Evolutionary conservation across 371 early-diverging fungal genomes (phyloP).

Genomic region (Phascolomyces articulosus): DNA sequence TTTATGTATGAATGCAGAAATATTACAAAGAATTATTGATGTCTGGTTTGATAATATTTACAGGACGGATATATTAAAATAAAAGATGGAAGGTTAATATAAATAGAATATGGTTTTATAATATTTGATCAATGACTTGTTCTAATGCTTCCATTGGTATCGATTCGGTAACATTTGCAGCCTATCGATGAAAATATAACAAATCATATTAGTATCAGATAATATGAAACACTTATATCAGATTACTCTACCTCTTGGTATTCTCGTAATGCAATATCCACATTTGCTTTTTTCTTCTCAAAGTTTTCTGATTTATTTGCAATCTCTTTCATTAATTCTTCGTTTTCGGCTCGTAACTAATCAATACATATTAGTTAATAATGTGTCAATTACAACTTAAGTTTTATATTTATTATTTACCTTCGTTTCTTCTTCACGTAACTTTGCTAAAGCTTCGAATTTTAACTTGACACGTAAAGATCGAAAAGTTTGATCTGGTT

Average conservation of each 20-base stretch:
- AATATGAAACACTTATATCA: background rate
- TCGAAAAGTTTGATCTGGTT: conserved; percentile 11
- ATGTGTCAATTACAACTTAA: too few relatives aligned
- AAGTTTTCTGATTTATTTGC: background rate
- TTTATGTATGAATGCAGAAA: too few relatives aligned
- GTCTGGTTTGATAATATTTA: background rate
- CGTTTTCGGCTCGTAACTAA: conserved; percentile 14
- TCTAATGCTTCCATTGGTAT: background rate
- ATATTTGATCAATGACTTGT: background rate
- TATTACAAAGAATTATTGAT: too few relatives aligned
- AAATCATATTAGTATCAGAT: too few relatives aligned
- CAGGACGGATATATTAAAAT: background rate
- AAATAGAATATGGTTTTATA: too few relatives aligned
- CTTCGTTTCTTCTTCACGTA: conserved; percentile 12
- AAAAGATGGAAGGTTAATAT: background rate
- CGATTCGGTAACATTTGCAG: background rate
- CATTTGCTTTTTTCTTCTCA: background rate
- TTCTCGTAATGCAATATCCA: background rate
- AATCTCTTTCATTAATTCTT: conserved; percentile 9
- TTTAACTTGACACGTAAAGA: conserved; percentile 17
- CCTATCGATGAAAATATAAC: background rate
- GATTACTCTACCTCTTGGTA: background rate
- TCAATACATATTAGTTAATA: too few relatives aligned
- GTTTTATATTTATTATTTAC: background rate
- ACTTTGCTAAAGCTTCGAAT: conserved; percentile 9